phyloP scores from a whole-genome alignment of 2,329 filamentous ascomycete species.

The Cercospora sp. region DNA sequence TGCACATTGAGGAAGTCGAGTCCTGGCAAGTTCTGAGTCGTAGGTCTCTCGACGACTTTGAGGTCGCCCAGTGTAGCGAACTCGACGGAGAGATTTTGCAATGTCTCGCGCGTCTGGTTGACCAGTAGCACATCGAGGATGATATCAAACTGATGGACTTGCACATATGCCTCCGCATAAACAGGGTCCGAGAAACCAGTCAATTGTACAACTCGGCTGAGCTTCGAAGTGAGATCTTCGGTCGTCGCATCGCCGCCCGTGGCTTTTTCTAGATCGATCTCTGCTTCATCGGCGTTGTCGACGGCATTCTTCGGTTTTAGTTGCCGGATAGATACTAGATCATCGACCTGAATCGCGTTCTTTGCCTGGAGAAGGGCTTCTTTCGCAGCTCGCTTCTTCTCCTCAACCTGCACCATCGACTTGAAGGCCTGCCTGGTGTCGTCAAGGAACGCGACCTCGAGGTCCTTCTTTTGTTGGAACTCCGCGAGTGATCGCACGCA shows the following conservation, averaged over 20 bases:
- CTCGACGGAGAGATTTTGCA: conserved; percentile 95
- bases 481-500: conserved; percentile 91
- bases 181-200: conserved; percentile 98
- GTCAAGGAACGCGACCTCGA: conserved; percentile 89
- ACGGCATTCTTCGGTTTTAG: conserved; percentile 84
- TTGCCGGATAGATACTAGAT: conserved; percentile 89
- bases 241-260: conserved; percentile 83
- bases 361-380: conserved; percentile 91
- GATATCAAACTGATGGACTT: conserved; percentile 98
- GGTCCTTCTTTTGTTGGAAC: conserved; percentile 82
- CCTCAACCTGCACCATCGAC: conserved; percentile 94
- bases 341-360: conserved; percentile 91
- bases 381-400: conserved; percentile 96
- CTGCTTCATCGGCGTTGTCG: conserved; percentile 78
- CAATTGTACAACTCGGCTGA: conserved; percentile 92
- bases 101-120: conserved; percentile 93
- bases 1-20: conserved; percentile 99
- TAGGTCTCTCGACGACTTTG: conserved; percentile 95
- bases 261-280: conserved; percentile 87
- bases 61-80: conserved; percentile 97
- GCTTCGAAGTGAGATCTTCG: conserved; percentile 88
- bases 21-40: conserved; percentile 90
- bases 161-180: conserved; percentile 98
- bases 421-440: conserved; percentile 95
- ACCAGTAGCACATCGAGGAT: conserved; percentile 93